Conservation (phyloP, 352 stramenopile species). For the Thalassiosira mediterranea region DNA sequence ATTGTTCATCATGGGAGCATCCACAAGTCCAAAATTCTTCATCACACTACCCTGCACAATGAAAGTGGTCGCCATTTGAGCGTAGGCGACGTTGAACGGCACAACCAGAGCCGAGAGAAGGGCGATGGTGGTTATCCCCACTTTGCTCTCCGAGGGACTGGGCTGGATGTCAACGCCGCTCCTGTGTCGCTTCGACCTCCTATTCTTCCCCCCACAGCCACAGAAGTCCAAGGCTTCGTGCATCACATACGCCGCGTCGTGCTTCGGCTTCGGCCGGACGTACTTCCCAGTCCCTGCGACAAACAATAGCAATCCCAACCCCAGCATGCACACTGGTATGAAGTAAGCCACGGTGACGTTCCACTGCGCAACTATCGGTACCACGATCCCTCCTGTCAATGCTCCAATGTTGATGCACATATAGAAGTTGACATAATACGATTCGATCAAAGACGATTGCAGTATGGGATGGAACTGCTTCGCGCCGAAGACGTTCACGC, state of each 20-base stretch:
- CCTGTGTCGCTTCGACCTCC: slow-evolving; percentile 1
- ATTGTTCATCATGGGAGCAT: slow-evolving; percentile 83
- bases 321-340: slow-evolving; percentile 73
- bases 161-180: slow-evolving; percentile 7
- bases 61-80: slow-evolving; percentile 82
- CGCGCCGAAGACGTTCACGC: slow-evolving; percentile 84
- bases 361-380: slow-evolving; percentile 73
- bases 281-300: slow-evolving; percentile 62
- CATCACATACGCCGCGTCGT: no score
- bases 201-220: neutral
- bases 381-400: slow-evolving; percentile 70
- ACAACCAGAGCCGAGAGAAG: slow-evolving; percentile 42
- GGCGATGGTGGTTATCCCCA: slow-evolving; percentile 38
- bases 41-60: slow-evolving; percentile 82
- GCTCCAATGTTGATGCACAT: slow-evolving; percentile 84
- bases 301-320: slow-evolving; percentile 67
- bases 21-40: slow-evolving; percentile 73
- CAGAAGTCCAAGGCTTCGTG: no score
- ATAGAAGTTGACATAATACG: slow-evolving; percentile 85
- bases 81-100: slow-evolving; percentile 63
- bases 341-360: slow-evolving; percentile 79
- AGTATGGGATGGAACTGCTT: slow-evolving; percentile 85
- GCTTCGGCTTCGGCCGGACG: slow-evolving; percentile 38
- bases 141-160: slow-evolving; percentile 5
- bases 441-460: slow-evolving; percentile 75